Conservation (phyloP, 768 basidiomycete genomes). For the Pisolithus sp. region DNA sequence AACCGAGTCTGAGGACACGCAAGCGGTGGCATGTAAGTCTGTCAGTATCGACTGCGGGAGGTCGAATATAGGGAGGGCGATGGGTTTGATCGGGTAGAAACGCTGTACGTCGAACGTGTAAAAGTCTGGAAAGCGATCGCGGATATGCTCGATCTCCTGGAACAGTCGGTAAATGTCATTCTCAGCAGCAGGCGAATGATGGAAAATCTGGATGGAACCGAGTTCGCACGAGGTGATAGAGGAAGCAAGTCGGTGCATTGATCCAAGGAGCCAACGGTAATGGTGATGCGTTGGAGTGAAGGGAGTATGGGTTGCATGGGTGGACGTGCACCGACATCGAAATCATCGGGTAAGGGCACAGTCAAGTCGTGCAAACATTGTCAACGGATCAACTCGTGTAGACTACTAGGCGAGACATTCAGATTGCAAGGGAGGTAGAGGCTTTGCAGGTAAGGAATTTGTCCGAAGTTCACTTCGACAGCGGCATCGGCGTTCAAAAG, state of each 20-base stretch:
- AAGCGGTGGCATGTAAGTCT: constrained; percentile 16
- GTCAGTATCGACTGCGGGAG: constrained; percentile 17
- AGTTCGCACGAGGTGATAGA: constrained; percentile 18
- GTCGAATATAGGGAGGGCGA: constrained; percentile 12
- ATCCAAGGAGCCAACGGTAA: constrained; percentile 17
- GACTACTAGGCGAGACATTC: constrained; percentile 16
- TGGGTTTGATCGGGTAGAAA: too few relatives aligned
- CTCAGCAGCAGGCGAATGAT: constrained; percentile 22
- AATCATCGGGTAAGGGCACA: constrained; percentile 14
- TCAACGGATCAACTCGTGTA: constrained; percentile 17
- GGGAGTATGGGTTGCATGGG: constrained; percentile 12
- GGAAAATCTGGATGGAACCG: constrained; percentile 16
- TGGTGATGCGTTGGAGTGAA: constrained; percentile 13
- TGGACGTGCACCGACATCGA: constrained; percentile 4
- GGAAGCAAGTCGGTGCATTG: constrained; percentile 24
- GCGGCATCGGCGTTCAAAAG: neutral
- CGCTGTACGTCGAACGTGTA: constrained; percentile 12
- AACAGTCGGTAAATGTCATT: constrained; percentile 18
- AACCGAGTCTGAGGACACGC: constrained; percentile 16
- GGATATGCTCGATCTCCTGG: constrained; percentile 6
- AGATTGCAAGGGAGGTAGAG: constrained; percentile 20
- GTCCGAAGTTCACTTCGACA: constrained; percentile 9
- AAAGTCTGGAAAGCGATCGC: neutral
- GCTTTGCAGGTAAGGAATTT: constrained; percentile 16
- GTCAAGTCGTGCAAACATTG: constrained; percentile 17